A percentile compares a stretch with the other conserved stretches of the same genome.
phyloP scores from a whole-genome alignment of 495 filamentous ascomycete species.

The Aspergillus indologenus region DNA sequence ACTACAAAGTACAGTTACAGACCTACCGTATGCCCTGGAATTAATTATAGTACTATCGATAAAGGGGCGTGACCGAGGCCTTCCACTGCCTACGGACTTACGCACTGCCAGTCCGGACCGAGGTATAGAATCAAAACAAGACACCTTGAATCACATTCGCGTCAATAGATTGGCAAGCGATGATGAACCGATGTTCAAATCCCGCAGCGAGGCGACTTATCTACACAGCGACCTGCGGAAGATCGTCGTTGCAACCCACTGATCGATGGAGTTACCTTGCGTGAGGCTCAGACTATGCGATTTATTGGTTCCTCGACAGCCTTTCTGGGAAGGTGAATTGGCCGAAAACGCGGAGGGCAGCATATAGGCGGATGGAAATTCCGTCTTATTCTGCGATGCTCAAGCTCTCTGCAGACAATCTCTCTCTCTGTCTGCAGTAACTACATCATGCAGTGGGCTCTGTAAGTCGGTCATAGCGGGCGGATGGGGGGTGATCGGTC shows the following conservation, averaged over 20 bases:
- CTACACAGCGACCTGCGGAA: constrained; percentile 13
- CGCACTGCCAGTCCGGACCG: too few relatives aligned
- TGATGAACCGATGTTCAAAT: constrained; percentile 2
- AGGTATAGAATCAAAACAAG: neutral
- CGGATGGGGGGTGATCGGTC: neutral
- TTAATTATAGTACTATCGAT: too few relatives aligned
- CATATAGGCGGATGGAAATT: neutral
- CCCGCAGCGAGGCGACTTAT: constrained; percentile 3
- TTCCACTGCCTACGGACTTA: neutral
- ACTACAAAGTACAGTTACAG: neutral
- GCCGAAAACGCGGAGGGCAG: neutral
- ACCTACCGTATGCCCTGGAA: too few relatives aligned
- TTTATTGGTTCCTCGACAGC: neutral
- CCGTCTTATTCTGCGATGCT: neutral
- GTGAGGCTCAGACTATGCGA: constrained; percentile 6
- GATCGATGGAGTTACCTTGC: constrained; percentile 4
- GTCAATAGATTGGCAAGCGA: neutral
- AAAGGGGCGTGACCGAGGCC: neutral
- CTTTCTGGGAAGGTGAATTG: neutral
- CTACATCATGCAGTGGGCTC: neutral
- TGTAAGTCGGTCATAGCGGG: neutral
- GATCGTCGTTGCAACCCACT: constrained; percentile 8
- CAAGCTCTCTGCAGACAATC: neutral
- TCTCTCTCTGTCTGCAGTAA: neutral
- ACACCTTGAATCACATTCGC: neutral